Evolutionary conservation across 2,329 filamentous ascomycete species (phyloP).

Genomic region (Penicillium sp.): DNA sequence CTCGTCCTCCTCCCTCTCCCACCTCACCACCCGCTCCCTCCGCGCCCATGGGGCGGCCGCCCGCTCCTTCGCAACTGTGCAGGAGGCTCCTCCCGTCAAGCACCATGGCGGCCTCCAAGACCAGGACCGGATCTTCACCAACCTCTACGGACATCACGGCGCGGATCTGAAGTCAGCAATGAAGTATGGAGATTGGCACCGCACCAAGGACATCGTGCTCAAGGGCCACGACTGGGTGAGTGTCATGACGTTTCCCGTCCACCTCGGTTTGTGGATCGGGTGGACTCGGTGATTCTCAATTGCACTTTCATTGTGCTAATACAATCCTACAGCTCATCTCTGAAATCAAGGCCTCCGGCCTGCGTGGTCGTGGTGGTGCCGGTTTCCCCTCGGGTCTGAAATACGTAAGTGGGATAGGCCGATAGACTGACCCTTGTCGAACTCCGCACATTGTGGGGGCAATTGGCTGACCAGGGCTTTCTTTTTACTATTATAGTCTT

Average conservation of each 20-base stretch:
- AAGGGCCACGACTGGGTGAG: conserved; percentile 94
- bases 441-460: conserved; percentile 13
- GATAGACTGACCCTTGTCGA: not conserved
- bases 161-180: conserved; percentile 90
- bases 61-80: conserved; percentile 80
- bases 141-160: conserved; percentile 92
- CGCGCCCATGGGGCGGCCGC: conserved; percentile 44
- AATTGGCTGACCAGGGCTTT: conserved; percentile 6
- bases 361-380: conserved; percentile 93
- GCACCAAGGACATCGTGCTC: conserved; percentile 96
- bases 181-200: conserved; percentile 99
- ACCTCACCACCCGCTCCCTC: conserved; percentile 46
- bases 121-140: conserved; percentile 98
- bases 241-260: conserved; percentile 8
- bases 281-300: conserved; percentile 4
- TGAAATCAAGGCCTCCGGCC: conserved; percentile 94
- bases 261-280: conserved; percentile 5
- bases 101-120: conserved; percentile 88
- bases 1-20: conserved; percentile 45
- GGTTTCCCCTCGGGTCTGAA: conserved; percentile 98
- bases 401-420: conserved; percentile 72
- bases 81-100: conserved; percentile 65
- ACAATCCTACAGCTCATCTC: conserved; percentile 72
- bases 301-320: conserved; percentile 29
- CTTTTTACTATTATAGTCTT: conserved; percentile 66